Conservation (phyloP, 202 grass and related monocot genomes). For the Zoysia matrella region DNA sequence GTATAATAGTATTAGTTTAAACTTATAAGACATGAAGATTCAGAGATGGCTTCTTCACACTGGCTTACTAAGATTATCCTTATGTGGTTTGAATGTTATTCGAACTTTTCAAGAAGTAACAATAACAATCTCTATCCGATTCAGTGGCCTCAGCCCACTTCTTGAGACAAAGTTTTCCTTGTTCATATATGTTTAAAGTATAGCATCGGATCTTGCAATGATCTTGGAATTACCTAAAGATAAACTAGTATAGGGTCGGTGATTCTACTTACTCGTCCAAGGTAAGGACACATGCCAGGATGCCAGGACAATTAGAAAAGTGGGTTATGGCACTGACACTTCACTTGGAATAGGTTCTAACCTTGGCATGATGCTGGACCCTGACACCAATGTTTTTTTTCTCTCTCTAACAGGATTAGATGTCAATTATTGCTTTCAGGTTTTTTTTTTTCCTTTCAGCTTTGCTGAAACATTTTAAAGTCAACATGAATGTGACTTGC, state of each 20-base stretch:
- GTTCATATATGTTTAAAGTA: not conserved
- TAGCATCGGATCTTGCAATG: not conserved
- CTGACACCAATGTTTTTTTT: not conserved
- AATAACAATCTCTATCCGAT: not conserved
- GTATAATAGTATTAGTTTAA: not conserved
- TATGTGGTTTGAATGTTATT: not conserved
- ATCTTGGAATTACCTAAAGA: constrained; percentile 8
- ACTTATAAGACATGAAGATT: not conserved
- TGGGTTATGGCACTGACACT: not conserved
- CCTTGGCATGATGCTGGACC: constrained; percentile 1
- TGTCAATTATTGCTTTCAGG: not conserved
- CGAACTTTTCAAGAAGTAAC: constrained; percentile 4
- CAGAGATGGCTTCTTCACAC: not conserved
- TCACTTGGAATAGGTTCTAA: not conserved
- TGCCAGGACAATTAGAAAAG: not conserved
- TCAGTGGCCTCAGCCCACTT: not conserved
- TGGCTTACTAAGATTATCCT: constrained; percentile 14
- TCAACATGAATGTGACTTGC: not conserved
- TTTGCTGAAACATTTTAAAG: not conserved
- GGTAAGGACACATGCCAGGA: not conserved
- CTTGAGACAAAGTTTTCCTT: constrained; percentile 2
- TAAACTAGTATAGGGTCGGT: constrained; percentile 24
- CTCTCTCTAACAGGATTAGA: not conserved
- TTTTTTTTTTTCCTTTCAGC: not conserved
- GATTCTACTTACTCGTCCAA: not conserved